phyloP scores from a whole-genome alignment of 2,329 filamentous ascomycete species.

The Uncinocarpus reesii region DNA sequence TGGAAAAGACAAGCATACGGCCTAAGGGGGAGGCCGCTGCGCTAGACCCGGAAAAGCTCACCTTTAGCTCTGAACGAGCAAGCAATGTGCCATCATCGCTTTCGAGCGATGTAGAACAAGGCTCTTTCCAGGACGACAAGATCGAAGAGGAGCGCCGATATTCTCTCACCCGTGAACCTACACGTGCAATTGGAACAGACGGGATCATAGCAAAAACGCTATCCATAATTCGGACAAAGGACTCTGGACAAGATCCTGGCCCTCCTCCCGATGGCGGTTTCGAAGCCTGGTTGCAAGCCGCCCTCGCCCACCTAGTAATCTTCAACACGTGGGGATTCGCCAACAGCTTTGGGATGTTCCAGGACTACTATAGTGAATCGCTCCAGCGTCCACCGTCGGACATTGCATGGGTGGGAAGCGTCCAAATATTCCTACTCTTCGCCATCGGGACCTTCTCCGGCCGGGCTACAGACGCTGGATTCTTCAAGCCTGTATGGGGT shows the following conservation, averaged over 20 bases:
- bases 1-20: neutral
- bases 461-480: constrained; percentile 44
- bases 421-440: constrained; percentile 44
- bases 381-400: constrained; percentile 37
- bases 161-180: constrained; percentile 4
- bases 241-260: constrained; percentile 29
- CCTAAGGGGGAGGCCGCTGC: neutral
- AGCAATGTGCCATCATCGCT: neutral
- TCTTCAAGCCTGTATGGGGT: constrained; percentile 38
- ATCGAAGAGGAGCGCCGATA: constrained; percentile 1
- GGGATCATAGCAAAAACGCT: constrained; percentile 23
- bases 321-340: constrained; percentile 49
- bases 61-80: neutral
- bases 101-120: neutral
- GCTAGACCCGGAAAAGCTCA: constrained; percentile 3
- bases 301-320: constrained; percentile 44
- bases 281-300: constrained; percentile 47
- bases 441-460: constrained; percentile 43
- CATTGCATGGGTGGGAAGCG: constrained; percentile 44
- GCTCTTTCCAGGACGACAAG: neutral
- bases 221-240: constrained; percentile 30
- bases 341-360: constrained; percentile 48
- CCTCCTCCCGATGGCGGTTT: constrained; percentile 43
- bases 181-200: neutral
- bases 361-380: constrained; percentile 42